These are phyloP conservation scores for Zalerion maritima DNA, from an alignment of 495 filamentous ascomycete species.

Conservation along the genomic window DNA sequence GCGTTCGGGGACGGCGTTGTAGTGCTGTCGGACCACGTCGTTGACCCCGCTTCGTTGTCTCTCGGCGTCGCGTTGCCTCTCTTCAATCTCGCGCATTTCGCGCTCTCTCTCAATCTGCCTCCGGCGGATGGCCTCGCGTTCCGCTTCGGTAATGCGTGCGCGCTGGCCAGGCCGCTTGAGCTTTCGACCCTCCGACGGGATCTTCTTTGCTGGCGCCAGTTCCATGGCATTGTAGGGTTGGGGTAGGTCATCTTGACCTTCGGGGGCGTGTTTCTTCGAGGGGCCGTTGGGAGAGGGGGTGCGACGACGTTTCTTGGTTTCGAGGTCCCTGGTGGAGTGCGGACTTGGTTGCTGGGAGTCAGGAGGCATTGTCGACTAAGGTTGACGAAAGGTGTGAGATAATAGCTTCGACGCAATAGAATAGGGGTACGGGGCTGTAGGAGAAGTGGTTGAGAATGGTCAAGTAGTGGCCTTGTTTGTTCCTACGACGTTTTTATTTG, in stretches of 20 bases:
- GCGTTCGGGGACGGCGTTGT: constrained; percentile 88
- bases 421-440: too few relatives aligned
- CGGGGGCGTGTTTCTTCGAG: constrained; percentile 3
- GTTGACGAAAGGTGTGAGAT: too few relatives aligned
- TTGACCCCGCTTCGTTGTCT: constrained; percentile 43
- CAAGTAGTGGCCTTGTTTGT: too few relatives aligned
- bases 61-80: constrained; percentile 35
- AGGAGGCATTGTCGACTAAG: too few relatives aligned
- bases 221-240: constrained; percentile 42
- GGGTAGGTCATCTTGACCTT: constrained; percentile 31
- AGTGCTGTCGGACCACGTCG: constrained; percentile 81
- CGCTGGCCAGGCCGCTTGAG: constrained; percentile 79
- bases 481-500: too few relatives aligned
- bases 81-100: too few relatives aligned
- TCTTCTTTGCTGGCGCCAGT: constrained; percentile 38
- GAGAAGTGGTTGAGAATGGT: too few relatives aligned
- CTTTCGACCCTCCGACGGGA: constrained; percentile 38
- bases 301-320: too few relatives aligned
- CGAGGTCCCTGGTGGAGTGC: constrained; percentile 3
- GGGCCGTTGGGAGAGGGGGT: constrained; percentile 1
- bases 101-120: constrained; percentile 52
- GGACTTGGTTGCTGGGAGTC: constrained; percentile 3
- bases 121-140: constrained; percentile 53
- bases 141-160: constrained; percentile 56
- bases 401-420: too few relatives aligned